These are phyloP conservation scores for Candida stauntonica DNA, from an alignment of 805 yeast species.

Conservation along the genomic window DNA sequence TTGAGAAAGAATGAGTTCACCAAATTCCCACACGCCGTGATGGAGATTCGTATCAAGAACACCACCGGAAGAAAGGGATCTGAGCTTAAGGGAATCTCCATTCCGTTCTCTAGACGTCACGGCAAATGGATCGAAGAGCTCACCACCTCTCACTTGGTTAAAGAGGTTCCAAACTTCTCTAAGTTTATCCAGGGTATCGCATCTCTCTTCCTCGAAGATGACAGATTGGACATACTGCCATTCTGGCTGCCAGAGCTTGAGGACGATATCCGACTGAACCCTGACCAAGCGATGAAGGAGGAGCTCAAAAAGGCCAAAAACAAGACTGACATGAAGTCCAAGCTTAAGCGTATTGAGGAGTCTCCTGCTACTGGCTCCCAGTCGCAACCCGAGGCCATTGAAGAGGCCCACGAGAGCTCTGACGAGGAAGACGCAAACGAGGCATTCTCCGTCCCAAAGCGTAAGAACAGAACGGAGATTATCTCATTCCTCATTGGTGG, in stretches of 20 bases:
- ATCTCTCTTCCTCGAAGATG: constrained; percentile 82
- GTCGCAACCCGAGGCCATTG: constrained; percentile 34
- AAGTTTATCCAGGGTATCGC: constrained; percentile 93
- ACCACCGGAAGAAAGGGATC: constrained; percentile 34
- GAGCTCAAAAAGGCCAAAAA: constrained; percentile 46
- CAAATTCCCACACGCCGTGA: constrained; percentile 79
- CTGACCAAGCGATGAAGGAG: constrained; percentile 73
- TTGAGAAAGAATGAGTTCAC: constrained; percentile 82
- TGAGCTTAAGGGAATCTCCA: constrained; percentile 30
- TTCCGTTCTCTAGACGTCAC: constrained; percentile 44
- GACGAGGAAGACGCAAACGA: constrained; percentile 36
- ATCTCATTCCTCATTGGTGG: constrained; percentile 37
- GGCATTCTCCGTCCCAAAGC: constrained; percentile 9
- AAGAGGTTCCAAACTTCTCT: constrained; percentile 91
- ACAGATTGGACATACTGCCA: constrained; percentile 83
- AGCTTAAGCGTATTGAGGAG: constrained; percentile 31
- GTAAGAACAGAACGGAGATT: constrained; percentile 29
- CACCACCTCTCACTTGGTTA: constrained; percentile 76
- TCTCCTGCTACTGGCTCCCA: constrained; percentile 5
- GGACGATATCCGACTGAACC: constrained; percentile 67
- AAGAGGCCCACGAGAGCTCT: constrained; percentile 56
- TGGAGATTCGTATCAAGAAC: constrained; percentile 76
- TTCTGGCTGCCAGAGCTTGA: constrained; percentile 94
- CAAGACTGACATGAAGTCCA: constrained; percentile 36
- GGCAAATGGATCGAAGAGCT: constrained; percentile 83